Evolutionary conservation across 1,139 yeast species (phyloP), one percentile per base, ranked within the genome.

Genomic region (Saccharomycopsis crataegensis): DNA sequence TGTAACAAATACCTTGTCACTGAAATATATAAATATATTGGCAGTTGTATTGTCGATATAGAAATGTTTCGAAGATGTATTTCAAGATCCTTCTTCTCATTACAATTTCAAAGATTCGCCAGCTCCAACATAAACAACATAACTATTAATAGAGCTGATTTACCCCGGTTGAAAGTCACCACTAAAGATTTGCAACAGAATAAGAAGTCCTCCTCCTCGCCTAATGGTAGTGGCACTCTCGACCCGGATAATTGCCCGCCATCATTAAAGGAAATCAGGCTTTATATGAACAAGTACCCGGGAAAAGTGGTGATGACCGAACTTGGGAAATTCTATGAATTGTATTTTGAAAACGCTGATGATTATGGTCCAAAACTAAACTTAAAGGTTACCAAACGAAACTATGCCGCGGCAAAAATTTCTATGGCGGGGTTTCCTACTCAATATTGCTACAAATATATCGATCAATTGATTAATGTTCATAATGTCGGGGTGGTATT

Each of bases 401-500:
- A 66, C 14, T 66, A 69, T 59, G 77, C 78, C 42, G 71, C 69
- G 52, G 14, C 41, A 6, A 68, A 68, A 8, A 80, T 90, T 1
- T 81, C 96, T 0, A 89, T 93, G 87, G 89, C 97, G 0, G 99
- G 99, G 0, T 93, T 93, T 62, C 98, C 99, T 0, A 72, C 77
- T 8, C 70, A 70, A 49, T 90, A 84, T 59, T 68, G 90, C 37
- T 86, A 83, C 55, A 79, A 89, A 58, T 90, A 87, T 62, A 77
- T 90, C 43, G 82, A 82, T 62, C 73, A 81, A 2, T 74, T 91
- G 47, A 95, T 91, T 1, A 82, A 82, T 56, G 88, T 83, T 48
- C 68, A 78, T 41, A 82, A 80, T 4, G 76, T 75, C 48, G 84
- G 82, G 51, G 97, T 90, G 0, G 96, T 93, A 0, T 75, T 91